Base-by-base conservation (phyloP, 139 green algal genomes). In the Trebouxia sp. region DNA sequence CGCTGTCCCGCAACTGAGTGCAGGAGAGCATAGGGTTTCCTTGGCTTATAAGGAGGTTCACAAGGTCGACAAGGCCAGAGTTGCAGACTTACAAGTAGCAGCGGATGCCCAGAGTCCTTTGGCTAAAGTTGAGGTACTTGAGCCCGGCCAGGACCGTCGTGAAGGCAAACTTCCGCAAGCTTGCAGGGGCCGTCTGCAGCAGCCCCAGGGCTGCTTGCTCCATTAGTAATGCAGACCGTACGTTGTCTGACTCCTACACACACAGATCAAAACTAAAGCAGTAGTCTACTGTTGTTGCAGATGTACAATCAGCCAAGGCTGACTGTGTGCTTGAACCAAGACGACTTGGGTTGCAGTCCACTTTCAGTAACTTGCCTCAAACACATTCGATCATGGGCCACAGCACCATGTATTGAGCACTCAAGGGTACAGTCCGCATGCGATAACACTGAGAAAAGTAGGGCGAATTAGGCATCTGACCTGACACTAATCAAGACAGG, bases 101-200 rank as follows among this genome's bases (percentile, higher is more conserved):
- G 24, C 90, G 88, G 15, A 91, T 76, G 38, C 91, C 90, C 39
- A 98, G 88, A 17, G 77, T 72, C 32, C 85, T 84, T 83, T 94
- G 91, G 10, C 76, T 81, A 12, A 83, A 85, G 39, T 87, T 81
- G 79, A 94, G 89, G 88, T 93, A 98, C 38, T 94, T 87, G 80
- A 98, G 89, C 11, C 92, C 95, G 1, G 95, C 93, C 65, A 98
- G 91, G 39, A 98, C 94, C 72, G 96, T 88, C 51, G 96, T 87
- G 83, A 98, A 98, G 7, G 90, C 92, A 82, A 92, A 97, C 80
- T 93, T 94, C 82, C 92, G 91, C 20, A 82, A 26, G 55, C 67
- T 83, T 0, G 93, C 86, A 12, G 80, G 78, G 15, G 35, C 3
- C 28, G 51, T 66, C 41, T 81, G 88, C 69, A 98, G 89, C 82